These are phyloP conservation scores for Ampelocalamus luodianensis DNA, from an alignment of 176 grass and related monocot genomes.

Conservation along the genomic window DNA sequence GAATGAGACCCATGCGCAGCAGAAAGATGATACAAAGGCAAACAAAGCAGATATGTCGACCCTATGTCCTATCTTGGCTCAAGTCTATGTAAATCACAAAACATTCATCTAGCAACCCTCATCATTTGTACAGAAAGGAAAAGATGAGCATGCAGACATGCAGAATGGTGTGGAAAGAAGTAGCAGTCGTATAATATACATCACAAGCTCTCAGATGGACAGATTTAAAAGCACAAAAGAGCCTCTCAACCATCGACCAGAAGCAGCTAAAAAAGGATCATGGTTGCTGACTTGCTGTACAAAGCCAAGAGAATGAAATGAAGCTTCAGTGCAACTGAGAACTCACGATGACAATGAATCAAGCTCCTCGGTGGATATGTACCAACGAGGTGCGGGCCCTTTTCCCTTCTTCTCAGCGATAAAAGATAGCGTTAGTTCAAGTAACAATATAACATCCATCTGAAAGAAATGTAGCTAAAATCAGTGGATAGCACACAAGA, in stretches of 20 bases:
- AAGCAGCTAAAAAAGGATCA: slow-evolving; percentile 23
- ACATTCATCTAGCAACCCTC: slow-evolving; percentile 20
- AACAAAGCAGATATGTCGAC: slow-evolving; percentile 19
- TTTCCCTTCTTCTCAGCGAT: slow-evolving; percentile 72
- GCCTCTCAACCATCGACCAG: background rate
- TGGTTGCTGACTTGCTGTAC: background rate
- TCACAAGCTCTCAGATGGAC: background rate
- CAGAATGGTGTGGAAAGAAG: background rate
- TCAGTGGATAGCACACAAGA: slow-evolving; percentile 31
- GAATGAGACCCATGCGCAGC: background rate
- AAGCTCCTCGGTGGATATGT: slow-evolving; percentile 74
- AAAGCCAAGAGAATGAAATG: slow-evolving; percentile 22
- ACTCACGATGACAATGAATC: slow-evolving; percentile 86
- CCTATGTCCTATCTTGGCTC: background rate
- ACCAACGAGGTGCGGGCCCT: slow-evolving; percentile 77
- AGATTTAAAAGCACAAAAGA: slow-evolving; percentile 31
- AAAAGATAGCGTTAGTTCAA: slow-evolving; percentile 42
- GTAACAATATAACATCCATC: background rate
- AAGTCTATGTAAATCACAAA: slow-evolving; percentile 11
- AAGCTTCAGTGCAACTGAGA: slow-evolving; percentile 25
- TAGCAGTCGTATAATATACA: background rate
- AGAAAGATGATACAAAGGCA: slow-evolving; percentile 3
- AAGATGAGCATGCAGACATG: slow-evolving; percentile 22
- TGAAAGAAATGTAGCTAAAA: slow-evolving; percentile 16
- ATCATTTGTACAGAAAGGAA: slow-evolving; percentile 12